Base-by-base conservation (phyloP, 352 stramenopile genomes). In the Phytophthora podocarpi region DNA sequence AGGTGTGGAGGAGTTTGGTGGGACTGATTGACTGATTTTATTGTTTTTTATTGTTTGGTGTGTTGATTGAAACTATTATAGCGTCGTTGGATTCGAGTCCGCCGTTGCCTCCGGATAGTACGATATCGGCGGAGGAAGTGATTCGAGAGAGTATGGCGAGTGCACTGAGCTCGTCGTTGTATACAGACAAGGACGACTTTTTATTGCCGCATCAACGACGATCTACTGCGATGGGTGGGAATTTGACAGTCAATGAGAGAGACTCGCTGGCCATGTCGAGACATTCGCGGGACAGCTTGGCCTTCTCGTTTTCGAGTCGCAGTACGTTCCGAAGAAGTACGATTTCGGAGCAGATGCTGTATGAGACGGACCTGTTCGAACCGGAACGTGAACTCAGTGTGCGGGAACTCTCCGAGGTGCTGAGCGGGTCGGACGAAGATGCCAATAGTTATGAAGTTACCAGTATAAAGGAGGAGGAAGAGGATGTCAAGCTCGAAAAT, bases 101-200 rank as follows among this genome's bases (percentile, higher is more conserved):
- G 10, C 82, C 82, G 42, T 66, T 96, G 30, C 87, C 87, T 5
- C 78, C 82, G 2, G 85, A 94, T 58, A 90, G 81, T 23, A 96
- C 75, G 16, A 92, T 96, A 56, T 92, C 83, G 11, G 85, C 87
- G 3, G 85, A 96, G 60, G 87, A 96, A 62, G 85, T 96, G 48
- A 93, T 96, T 54, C 78, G 87, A 34, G 87, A 94, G 45, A 93
- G 82, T 58, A 80, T 93, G 64, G 87, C 85, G 13, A 96, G 87
- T 58, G 80, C 80, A 21, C 73, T 87, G 26, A 82, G 79, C 69
- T 91, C 80, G 31, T 82, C 82, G 27, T 48, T 86, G 39, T 89
- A 91, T 68, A 85, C 76, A 4, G 84, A 95, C 56, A 78, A 81
- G 21, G 81, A 90, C 34, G 82, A 93, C 13, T 87, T 87, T 64